A percentile compares a stretch with the other conserved stretches of the same genome.
Conservation (phyloP, 768 basidiomycete genomes). For the Termitomyces sp. region DNA sequence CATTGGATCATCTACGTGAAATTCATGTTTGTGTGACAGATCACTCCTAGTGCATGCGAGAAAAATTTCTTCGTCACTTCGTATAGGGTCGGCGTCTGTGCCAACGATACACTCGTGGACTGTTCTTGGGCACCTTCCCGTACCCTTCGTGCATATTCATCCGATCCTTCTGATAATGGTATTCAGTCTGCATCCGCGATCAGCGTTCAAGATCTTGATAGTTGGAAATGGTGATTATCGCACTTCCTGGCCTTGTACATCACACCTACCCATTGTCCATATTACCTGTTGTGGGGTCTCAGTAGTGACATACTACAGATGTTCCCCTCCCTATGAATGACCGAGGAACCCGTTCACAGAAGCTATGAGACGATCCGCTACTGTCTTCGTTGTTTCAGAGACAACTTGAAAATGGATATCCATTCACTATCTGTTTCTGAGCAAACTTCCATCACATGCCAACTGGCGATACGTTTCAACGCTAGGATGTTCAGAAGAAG, state of each 20-base stretch:
- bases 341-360: too few relatives aligned
- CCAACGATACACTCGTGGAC: slow-evolving; percentile 4
- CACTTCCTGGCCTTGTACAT: not conserved
- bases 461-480: not conserved
- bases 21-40: not conserved
- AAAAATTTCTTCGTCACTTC: slow-evolving; percentile 5
- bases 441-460: not conserved
- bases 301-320: not conserved
- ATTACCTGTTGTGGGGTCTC: not conserved
- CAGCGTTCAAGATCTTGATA: slow-evolving; percentile 14
- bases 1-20: not conserved
- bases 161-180: slow-evolving; percentile 10
- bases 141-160: slow-evolving; percentile 11
- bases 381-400: too few relatives aligned
- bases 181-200: slow-evolving; percentile 12
- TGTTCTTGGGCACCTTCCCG: slow-evolving; percentile 12
- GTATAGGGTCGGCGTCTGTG: slow-evolving; percentile 13
- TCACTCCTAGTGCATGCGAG: slow-evolving; percentile 7
- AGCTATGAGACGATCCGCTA: too few relatives aligned
- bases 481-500: not conserved
- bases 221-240: slow-evolving; percentile 11
- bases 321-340: not conserved
- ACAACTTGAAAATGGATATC: not conserved
- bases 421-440: too few relatives aligned
- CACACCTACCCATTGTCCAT: not conserved